Evolutionary conservation across 2,329 filamentous ascomycete genomes (phyloP), one percentile per base, ranked within the genome.

Genomic region (Curvularia sp.): DNA sequence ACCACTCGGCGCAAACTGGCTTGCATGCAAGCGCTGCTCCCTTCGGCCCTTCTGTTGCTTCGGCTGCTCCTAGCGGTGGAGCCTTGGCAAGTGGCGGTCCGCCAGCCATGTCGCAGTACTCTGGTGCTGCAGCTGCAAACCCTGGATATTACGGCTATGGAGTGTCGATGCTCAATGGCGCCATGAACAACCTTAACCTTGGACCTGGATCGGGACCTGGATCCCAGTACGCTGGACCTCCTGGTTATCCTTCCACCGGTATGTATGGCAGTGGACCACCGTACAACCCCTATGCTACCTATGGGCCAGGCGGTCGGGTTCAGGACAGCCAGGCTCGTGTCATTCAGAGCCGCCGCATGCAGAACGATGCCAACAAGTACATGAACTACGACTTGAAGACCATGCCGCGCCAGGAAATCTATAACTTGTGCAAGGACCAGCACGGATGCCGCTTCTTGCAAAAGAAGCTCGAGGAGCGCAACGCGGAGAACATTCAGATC

Each of bases 371-470:
- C 45, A 90, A 89, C 69, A 90, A 92, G 59, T 97, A 92, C 79
- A 87, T 90, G 67, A 94, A 95, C 74, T 86, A 91, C 72, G 87
- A 91, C 13, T 82, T 98, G 21, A 92, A 97, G 74, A 86, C 89
- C 32, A 89, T 95, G 70, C 84, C 85, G 34, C 72, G 71, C 32
- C 92, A 93, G 48, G 89, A 93, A 70, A 92, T 99, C 70, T 96
- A 97, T 77, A 85, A 87, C 49, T 82, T 97, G 34, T 98, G 94
- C 85, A 98, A 97, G 80, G 95, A 99, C 73, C 95, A 99, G 80
- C 93, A 99, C 77, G 95, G 95, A 58, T 99, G 95, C 73, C 91
- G 95, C 58, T 99, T 95, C 77, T 82, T 99, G 55, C 95, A 99
- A 81, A 95, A 96, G 83, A 97, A 98, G 81, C 84, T 99, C 5